A percentile compares a stretch with the other conserved stretches of the same genome.
These are phyloP conservation scores for Lumnitzera littorea DNA, from an alignment of 345 rosid genomes.

Conservation along the genomic window DNA sequence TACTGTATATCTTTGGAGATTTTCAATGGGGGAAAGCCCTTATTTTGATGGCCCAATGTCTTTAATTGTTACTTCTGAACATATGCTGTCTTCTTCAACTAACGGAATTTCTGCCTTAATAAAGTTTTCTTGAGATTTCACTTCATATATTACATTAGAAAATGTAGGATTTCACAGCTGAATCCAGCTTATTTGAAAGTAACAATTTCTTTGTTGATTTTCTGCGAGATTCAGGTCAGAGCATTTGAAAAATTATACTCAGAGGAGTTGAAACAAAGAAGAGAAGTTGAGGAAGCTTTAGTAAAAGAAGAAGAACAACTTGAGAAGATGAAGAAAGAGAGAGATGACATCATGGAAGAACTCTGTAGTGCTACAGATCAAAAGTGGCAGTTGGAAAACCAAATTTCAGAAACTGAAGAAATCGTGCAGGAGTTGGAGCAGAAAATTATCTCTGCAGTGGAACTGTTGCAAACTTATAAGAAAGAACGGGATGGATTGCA, in stretches of 20 bases:
- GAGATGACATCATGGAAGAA: slow-evolving; percentile 39
- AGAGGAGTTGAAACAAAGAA: slow-evolving; percentile 60
- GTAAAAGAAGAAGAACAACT: slow-evolving; percentile 49
- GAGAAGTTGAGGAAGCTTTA: slow-evolving; percentile 56
- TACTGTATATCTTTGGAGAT: too few species aligned
- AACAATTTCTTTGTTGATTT: background rate
- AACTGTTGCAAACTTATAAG: slow-evolving; percentile 50
- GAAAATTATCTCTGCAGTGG: slow-evolving; percentile 77
- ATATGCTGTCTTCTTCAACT: too few species aligned
- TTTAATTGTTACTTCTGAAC: too few species aligned
- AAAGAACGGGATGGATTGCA: slow-evolving; percentile 63
- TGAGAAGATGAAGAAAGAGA: slow-evolving; percentile 37
- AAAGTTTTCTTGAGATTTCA: too few species aligned
- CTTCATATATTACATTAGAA: too few species aligned
- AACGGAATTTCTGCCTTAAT: too few species aligned
- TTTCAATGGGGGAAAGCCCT: too few species aligned
- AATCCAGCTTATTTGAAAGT: background rate
- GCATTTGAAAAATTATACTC: slow-evolving; percentile 44
- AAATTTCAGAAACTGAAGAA: slow-evolving; percentile 47
- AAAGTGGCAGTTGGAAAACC: slow-evolving; percentile 40
- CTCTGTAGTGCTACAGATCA: slow-evolving; percentile 35
- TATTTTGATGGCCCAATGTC: too few species aligned
- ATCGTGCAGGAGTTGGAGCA: slow-evolving; percentile 52
- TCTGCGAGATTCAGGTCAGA: slow-evolving; percentile 31
- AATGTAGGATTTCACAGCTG: too few species aligned